Evolutionary conservation across 345 rosid genomes (phyloP).

Genomic region (Hibiscus syriacus): DNA sequence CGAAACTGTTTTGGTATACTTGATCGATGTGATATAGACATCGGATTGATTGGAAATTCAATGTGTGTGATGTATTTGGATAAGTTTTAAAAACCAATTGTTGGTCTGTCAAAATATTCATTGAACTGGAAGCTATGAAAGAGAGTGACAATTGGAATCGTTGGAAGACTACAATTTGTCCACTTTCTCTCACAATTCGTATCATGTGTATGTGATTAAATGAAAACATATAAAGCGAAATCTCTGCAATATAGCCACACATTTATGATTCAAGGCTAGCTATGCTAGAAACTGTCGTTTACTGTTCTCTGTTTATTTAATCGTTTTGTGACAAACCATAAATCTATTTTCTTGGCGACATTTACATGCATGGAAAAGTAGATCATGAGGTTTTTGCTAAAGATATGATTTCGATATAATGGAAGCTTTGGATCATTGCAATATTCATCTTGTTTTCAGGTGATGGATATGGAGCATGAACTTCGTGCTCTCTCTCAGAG

Average conservation of each 20-base stretch:
- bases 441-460: no score
- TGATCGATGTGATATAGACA: no score
- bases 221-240: no score
- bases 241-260: background rate
- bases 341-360: background rate
- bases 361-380: background rate
- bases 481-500: constrained; percentile 59
- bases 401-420: background rate
- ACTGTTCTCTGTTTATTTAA: background rate
- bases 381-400: background rate
- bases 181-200: background rate
- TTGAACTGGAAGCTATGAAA: background rate
- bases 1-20: no score
- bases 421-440: constrained; percentile 71
- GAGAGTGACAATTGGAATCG: background rate
- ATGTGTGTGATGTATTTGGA: background rate
- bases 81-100: background rate
- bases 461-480: no score
- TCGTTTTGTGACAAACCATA: background rate
- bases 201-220: no score
- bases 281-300: background rate
- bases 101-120: background rate
- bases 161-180: background rate
- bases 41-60: background rate
- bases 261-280: background rate